Evolutionary conservation across 257 asterid species (phyloP).

Genomic region (Penstemon davidsonii): DNA sequence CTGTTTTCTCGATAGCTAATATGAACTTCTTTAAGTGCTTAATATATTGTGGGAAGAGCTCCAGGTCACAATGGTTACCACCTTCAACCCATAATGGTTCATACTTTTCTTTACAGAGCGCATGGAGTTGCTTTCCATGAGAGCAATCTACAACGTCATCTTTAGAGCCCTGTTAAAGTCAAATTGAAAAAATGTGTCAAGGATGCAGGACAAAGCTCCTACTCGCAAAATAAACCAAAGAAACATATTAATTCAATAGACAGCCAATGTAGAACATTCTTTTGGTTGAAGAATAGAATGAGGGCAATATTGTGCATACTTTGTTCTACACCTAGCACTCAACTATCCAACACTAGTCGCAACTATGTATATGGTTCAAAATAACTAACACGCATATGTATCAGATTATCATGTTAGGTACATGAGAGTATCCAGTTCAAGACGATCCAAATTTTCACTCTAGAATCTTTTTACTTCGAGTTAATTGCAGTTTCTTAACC

Average conservation of each 20-base stretch:
- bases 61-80: constrained; percentile 94
- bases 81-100: constrained; percentile 94
- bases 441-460: background rate
- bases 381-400: background rate
- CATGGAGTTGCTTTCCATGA: constrained; percentile 94
- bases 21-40: constrained; percentile 88
- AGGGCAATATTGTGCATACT: too few relatives aligned
- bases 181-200: constrained; percentile 14
- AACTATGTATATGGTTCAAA: too few relatives aligned
- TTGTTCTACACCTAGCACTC: too few relatives aligned
- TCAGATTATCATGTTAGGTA: background rate
- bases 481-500: background rate
- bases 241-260: background rate
- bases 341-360: too few relatives aligned
- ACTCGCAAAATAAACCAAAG: background rate
- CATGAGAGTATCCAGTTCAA: background rate
- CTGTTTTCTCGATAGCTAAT: constrained; percentile 71
- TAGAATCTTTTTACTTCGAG: background rate
- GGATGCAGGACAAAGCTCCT: constrained; percentile 5
- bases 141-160: constrained; percentile 92
- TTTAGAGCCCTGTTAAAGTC: constrained; percentile 66
- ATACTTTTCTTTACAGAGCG: constrained; percentile 82
- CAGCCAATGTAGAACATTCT: too few relatives aligned
- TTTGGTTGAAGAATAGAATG: too few relatives aligned
- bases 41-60: constrained; percentile 86